Conservation (phyloP, 2,329 filamentous ascomycete species). For the Cytospora schulzeri region DNA sequence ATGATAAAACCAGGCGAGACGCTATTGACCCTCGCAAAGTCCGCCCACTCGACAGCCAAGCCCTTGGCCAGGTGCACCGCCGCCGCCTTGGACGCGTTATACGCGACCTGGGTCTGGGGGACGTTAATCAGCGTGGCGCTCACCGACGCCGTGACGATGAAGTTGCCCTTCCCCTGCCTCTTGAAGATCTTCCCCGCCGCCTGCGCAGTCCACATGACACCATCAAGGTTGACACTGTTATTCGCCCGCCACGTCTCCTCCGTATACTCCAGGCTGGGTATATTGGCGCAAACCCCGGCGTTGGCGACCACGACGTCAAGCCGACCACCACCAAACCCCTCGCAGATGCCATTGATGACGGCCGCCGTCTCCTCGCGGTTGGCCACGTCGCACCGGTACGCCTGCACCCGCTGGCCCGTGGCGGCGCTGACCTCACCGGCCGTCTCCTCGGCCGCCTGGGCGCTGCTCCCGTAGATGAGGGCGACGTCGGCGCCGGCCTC, state of each 20-base stretch:
- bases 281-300: constrained; percentile 34
- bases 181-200: constrained; percentile 34
- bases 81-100: constrained; percentile 21
- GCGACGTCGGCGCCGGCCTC: constrained; percentile 25
- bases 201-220: constrained; percentile 34
- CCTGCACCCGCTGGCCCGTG: constrained; percentile 12
- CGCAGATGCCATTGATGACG: constrained; percentile 28
- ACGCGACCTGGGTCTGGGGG: constrained; percentile 19
- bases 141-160: constrained; percentile 34
- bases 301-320: constrained; percentile 37
- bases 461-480: constrained; percentile 10
- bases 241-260: constrained; percentile 34
- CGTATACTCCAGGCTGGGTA: constrained; percentile 33
- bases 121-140: constrained; percentile 31
- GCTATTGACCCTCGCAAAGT: constrained; percentile 16
- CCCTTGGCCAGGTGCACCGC: constrained; percentile 21
- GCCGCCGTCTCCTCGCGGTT: not conserved
- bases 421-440: constrained; percentile 9
- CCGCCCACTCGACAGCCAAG: constrained; percentile 22
- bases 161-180: constrained; percentile 33
- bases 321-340: constrained; percentile 29
- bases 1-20: constrained; percentile 31
- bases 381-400: constrained; percentile 8
- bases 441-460: constrained; percentile 7
- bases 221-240: constrained; percentile 35